Conservation (phyloP, 106 monocot genomes). For the Phalaenopsis aphrodite region DNA sequence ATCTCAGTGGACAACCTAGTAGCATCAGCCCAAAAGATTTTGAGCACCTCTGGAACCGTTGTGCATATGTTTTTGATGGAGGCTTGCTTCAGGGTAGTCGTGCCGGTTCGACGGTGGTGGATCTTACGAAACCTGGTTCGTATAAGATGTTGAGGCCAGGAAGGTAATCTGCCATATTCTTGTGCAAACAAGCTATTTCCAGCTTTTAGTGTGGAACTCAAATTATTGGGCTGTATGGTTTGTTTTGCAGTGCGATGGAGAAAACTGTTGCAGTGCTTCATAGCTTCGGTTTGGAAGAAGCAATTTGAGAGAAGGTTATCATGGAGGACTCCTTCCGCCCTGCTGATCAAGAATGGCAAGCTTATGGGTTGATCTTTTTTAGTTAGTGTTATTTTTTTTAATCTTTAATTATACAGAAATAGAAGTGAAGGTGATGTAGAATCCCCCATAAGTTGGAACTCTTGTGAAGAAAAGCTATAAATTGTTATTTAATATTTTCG, state of each 20-base stretch:
- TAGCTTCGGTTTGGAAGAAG: constrained; percentile 43
- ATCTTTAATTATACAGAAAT: no score
- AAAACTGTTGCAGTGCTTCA: constrained; percentile 41
- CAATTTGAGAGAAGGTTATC: constrained; percentile 14
- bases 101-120: constrained; percentile 93
- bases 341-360: no score
- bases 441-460: no score
- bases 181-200: background rate
- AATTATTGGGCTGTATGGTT: background rate
- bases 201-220: background rate
- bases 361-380: no score
- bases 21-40: constrained; percentile 74
- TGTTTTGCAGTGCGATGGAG: constrained; percentile 50
- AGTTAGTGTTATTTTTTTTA: no score
- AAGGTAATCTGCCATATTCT: constrained; percentile 35
- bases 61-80: constrained; percentile 70
- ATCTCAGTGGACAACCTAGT: constrained; percentile 72
- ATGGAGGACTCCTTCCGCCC: background rate
- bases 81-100: constrained; percentile 73
- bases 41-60: constrained; percentile 66
- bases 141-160: constrained; percentile 76
- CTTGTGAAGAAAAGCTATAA: no score
- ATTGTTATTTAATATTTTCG: no score
- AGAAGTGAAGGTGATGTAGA: no score
- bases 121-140: constrained; percentile 42